phyloP scores from a whole-genome alignment of 192 early-diverging fungal genomes.

The Coemansia sp. region DNA sequence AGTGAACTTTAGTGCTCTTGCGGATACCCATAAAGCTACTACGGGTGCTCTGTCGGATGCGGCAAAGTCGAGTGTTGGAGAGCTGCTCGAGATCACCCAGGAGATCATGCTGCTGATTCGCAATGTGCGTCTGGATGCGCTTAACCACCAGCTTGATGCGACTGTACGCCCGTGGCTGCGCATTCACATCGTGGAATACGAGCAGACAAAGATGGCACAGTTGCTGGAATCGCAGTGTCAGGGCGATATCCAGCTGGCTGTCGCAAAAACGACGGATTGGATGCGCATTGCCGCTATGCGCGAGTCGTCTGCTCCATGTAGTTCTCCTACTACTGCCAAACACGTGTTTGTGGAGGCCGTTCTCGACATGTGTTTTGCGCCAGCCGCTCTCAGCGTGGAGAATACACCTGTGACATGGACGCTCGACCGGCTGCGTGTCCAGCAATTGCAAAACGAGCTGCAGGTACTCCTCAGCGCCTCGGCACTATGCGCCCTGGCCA shows the following conservation, averaged over 20 bases:
- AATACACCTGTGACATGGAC: slow-evolving; percentile 17
- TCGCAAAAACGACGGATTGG: slow-evolving; percentile 20
- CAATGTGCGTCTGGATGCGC: slow-evolving; percentile 26
- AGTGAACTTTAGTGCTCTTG: not conserved
- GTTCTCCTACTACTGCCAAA: not conserved
- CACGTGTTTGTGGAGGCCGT: slow-evolving; percentile 36
- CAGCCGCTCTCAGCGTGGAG: not conserved
- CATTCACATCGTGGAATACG: slow-evolving; percentile 35
- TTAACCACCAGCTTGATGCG: slow-evolving; percentile 40
- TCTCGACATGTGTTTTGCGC: slow-evolving; percentile 37
- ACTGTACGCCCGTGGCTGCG: slow-evolving; percentile 44
- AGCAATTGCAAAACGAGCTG: slow-evolving; percentile 33
- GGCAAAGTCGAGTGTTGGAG: not conserved
- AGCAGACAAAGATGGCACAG: slow-evolving; percentile 26
- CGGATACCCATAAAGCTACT: not conserved
- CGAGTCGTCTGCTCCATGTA: not conserved
- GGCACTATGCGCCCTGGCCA: slow-evolving; percentile 19
- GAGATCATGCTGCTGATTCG: slow-evolving; percentile 26
- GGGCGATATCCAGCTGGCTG: not conserved
- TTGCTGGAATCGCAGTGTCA: not conserved
- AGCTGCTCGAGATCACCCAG: slow-evolving; percentile 17
- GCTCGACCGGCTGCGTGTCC: slow-evolving; percentile 27
- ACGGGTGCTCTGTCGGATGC: not conserved
- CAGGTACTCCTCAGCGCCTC: slow-evolving; percentile 27
- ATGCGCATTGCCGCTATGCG: slow-evolving; percentile 17